Evolutionary conservation across 768 basidiomycete species (phyloP).

Genomic region (Steccherinum ochraceum): DNA sequence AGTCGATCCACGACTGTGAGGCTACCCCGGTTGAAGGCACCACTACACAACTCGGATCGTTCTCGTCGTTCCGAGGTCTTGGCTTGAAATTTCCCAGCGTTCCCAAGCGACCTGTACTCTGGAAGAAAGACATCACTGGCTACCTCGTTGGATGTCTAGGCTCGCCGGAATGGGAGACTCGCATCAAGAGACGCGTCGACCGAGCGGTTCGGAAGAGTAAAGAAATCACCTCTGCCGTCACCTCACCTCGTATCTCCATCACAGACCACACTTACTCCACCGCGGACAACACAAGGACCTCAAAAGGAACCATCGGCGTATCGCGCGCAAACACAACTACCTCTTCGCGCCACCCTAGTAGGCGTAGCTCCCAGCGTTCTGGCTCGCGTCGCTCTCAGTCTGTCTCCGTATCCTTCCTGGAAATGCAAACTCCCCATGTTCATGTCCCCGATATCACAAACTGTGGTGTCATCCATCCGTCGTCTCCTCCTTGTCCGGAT

Average conservation of each 20-base stretch:
- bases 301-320: background rate
- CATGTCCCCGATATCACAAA: slow-evolving; percentile 11
- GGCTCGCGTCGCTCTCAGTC: slow-evolving; percentile 13
- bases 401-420: slow-evolving; percentile 13
- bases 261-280: background rate
- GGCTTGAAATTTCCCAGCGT: background rate
- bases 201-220: background rate
- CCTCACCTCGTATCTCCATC: background rate
- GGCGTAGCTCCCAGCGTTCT: too few relatives aligned
- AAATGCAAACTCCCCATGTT: slow-evolving; percentile 9
- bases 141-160: slow-evolving; percentile 21
- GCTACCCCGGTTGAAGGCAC: background rate
- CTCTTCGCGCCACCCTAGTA: background rate
- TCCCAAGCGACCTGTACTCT: background rate
- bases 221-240: background rate
- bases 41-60: background rate
- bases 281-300: background rate
- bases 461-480: slow-evolving; percentile 15
- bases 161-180: slow-evolving; percentile 22
- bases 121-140: slow-evolving; percentile 2
- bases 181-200: slow-evolving; percentile 12
- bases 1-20: slow-evolving; percentile 11
- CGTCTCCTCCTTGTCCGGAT: slow-evolving; percentile 12
- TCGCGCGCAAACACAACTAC: background rate
- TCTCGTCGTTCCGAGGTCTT: slow-evolving; percentile 3